A percentile compares a stretch with the other conserved stretches of the same genome.
phyloP scores from a whole-genome alignment of 2,329 filamentous ascomycete genomes.

The Juglanconis sp. region DNA sequence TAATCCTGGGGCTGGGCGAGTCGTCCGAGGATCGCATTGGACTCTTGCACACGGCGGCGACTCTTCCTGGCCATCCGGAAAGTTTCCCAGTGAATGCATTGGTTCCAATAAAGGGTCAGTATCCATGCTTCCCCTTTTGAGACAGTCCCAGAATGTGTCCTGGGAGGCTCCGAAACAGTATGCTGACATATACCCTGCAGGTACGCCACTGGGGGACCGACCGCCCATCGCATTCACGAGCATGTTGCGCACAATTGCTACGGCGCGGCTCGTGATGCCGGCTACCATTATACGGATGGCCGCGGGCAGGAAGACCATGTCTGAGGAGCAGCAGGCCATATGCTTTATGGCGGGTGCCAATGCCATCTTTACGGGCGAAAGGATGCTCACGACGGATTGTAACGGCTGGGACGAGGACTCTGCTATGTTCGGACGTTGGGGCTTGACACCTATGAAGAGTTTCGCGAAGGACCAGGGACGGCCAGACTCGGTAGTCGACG shows the following conservation, averaged over 20 bases:
- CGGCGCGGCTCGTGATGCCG: constrained; percentile 79
- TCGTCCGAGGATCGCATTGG: constrained; percentile 75
- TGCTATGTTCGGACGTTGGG: constrained; percentile 80
- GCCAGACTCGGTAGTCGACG: not conserved
- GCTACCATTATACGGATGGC: constrained; percentile 83
- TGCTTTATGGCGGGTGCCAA: constrained; percentile 92
- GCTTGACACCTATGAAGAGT: constrained; percentile 71
- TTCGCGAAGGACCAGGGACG: constrained; percentile 24
- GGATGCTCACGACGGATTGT: constrained; percentile 91
- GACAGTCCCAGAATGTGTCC: too few species aligned
- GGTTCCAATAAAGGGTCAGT: constrained; percentile 85
- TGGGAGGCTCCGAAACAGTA: too few species aligned
- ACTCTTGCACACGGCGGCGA: constrained; percentile 77
- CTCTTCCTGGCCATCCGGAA: constrained; percentile 77
- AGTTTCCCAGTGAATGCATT: constrained; percentile 89
- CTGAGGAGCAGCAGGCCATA: constrained; percentile 82
- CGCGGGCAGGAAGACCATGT: constrained; percentile 78
- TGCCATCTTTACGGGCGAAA: constrained; percentile 92
- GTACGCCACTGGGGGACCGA: constrained; percentile 77
- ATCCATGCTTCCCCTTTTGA: too few species aligned
- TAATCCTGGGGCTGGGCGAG: constrained; percentile 84
- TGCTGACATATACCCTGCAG: too few species aligned
- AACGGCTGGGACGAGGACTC: constrained; percentile 89
- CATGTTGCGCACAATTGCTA: constrained; percentile 78
- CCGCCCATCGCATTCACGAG: constrained; percentile 73